A percentile compares a stretch with the other conserved stretches of the same genome.
phyloP scores from a whole-genome alignment of 1,284 basidiomycete genomes.

The Cryptococcus deneoformans region DNA sequence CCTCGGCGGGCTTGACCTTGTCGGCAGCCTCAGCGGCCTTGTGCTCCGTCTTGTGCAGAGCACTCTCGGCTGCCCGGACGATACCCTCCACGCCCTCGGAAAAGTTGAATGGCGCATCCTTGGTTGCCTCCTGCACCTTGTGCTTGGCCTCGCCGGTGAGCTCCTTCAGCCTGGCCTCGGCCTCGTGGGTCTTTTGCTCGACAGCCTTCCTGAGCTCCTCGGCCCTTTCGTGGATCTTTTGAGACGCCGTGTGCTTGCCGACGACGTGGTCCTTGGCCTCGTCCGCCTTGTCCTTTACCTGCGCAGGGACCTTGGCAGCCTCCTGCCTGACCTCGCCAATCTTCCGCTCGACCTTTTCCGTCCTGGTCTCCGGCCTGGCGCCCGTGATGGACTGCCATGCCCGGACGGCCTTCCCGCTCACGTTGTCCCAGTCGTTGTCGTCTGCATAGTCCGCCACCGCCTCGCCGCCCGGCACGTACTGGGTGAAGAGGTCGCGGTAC shows the following conservation, averaged over 20 bases:
- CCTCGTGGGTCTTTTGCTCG: conserved; percentile 24
- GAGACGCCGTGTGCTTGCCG: conserved; percentile 10
- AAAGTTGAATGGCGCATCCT: conserved; percentile 55
- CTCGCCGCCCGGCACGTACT: conserved; percentile 59
- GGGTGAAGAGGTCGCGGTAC: conserved; percentile 55
- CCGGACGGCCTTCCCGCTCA: conserved; percentile 57
- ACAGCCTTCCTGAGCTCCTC: conserved; percentile 33
- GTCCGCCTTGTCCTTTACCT: conserved; percentile 56
- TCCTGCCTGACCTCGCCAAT: conserved; percentile 52
- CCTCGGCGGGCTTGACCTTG: conserved; percentile 25
- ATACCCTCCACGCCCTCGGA: conserved; percentile 65
- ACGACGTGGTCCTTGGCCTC: conserved; percentile 13
- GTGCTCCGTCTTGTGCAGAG: conserved; percentile 27
- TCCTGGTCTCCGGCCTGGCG: conserved; percentile 42
- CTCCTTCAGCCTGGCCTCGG: conserved; percentile 28
- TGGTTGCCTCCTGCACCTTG: conserved; percentile 27
- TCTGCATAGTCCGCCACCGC: conserved; percentile 76
- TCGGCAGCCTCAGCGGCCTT: conserved; percentile 15
- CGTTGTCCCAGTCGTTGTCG: conserved; percentile 67
- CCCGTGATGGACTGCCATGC: conserved; percentile 26
- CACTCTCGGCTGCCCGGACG: conserved; percentile 61
- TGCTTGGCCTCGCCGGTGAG: conserved; percentile 25
- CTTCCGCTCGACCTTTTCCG: conserved; percentile 34
- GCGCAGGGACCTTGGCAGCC: conserved; percentile 43
- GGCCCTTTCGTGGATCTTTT: conserved; percentile 28